These are phyloP conservation scores for Pythium phragmiticola DNA, from an alignment of 352 stramenopile genomes.

Conservation along the genomic window DNA sequence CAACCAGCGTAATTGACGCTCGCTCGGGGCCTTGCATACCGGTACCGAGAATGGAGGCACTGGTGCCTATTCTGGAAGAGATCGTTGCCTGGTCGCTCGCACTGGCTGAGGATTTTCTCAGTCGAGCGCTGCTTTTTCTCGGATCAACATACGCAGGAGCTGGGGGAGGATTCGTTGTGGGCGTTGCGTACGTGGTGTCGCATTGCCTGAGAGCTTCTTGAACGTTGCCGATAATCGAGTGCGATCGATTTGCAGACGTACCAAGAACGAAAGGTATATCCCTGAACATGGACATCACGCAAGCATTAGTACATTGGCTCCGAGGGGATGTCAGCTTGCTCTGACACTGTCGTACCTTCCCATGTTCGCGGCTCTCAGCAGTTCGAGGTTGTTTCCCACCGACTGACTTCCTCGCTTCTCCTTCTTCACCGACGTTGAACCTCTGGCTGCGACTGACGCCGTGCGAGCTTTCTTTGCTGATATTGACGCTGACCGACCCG, in stretches of 20 bases:
- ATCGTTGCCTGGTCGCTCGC: neutral
- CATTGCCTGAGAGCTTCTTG: constrained; percentile 72
- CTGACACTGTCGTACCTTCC: constrained; percentile 41
- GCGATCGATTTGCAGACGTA: constrained; percentile 52
- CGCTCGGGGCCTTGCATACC: neutral
- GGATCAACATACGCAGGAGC: neutral
- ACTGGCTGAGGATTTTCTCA: constrained; percentile 4
- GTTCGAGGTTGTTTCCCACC: constrained; percentile 52
- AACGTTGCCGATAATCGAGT: constrained; percentile 70
- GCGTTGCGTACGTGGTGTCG: constrained; percentile 52
- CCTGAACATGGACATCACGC: constrained; percentile 20
- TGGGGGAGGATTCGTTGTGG: constrained; percentile 15
- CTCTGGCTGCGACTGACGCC: constrained; percentile 10
- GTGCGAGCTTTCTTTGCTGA: constrained; percentile 16
- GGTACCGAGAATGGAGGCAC: constrained; percentile 18
- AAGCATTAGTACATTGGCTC: neutral
- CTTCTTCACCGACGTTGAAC: constrained; percentile 32
- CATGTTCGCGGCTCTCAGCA: constrained; percentile 63
- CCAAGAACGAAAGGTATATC: constrained; percentile 70
- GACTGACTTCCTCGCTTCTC: constrained; percentile 33
- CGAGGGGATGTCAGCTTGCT: neutral
- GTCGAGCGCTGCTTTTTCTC: constrained; percentile 3
- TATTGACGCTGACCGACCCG: neutral
- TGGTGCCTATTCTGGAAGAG: neutral
- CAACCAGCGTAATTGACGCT: constrained; percentile 7